phyloP scores from a whole-genome alignment of 2,329 filamentous ascomycete genomes.

The Claviceps citrina region DNA sequence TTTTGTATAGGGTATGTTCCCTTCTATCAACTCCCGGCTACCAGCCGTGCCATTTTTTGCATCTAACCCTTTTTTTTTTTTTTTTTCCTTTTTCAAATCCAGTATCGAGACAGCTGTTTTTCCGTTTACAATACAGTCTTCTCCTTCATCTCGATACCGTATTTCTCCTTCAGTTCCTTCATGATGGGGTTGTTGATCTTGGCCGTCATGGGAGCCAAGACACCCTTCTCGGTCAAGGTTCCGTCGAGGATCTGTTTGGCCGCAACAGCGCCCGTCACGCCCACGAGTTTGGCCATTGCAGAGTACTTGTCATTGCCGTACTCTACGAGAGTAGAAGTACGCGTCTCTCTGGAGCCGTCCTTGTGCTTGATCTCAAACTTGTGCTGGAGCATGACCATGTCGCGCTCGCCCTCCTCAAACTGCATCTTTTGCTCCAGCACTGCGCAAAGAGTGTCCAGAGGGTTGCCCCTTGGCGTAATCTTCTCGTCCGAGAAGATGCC shows the following conservation, averaged over 20 bases:
- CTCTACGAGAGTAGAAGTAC: constrained; percentile 67
- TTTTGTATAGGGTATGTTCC: too few relatives aligned
- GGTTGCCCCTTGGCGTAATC: constrained; percentile 60
- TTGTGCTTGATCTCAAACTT: constrained; percentile 66
- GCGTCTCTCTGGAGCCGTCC: constrained; percentile 61
- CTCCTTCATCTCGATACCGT: constrained; percentile 58
- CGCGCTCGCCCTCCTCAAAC: constrained; percentile 67
- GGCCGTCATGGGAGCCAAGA: constrained; percentile 61
- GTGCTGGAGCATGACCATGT: constrained; percentile 68
- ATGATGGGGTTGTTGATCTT: constrained; percentile 60
- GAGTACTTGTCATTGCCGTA: constrained; percentile 68
- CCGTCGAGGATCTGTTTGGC: constrained; percentile 67
- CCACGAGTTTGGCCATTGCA: constrained; percentile 72
- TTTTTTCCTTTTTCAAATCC: too few relatives aligned
- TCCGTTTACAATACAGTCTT: constrained; percentile 39
- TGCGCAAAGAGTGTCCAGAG: constrained; percentile 81
- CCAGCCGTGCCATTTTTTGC: too few relatives aligned
- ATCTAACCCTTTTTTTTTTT: not conserved
- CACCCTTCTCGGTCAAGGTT: constrained; percentile 54
- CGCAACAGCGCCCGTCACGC: constrained; percentile 48
- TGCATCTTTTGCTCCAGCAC: constrained; percentile 85
- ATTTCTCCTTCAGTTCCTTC: constrained; percentile 63
- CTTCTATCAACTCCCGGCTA: too few relatives aligned
- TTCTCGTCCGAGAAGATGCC: constrained; percentile 36
- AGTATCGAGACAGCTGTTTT: too few relatives aligned